A percentile compares a stretch with the other conserved stretches of the same genome.
Evolutionary conservation across 129 eudicot species (phyloP).

Genomic region (Centaurea solstitialis): DNA sequence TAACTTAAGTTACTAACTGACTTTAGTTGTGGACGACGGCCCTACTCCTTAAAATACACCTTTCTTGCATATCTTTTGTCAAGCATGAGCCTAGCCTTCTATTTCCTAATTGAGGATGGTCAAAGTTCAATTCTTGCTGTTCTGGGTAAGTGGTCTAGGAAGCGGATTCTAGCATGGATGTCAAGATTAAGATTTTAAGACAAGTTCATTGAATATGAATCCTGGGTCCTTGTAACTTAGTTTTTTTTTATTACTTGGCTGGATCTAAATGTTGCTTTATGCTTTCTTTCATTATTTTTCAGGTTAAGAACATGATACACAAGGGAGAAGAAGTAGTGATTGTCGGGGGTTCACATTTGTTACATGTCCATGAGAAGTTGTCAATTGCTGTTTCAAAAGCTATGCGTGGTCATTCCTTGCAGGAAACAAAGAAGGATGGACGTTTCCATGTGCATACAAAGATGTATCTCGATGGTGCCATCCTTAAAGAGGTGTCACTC

Average conservation of each 20-base stretch:
- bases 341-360: constrained; percentile 84
- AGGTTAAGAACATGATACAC: constrained; percentile 93
- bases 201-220: not conserved
- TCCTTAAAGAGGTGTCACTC: constrained; percentile 73
- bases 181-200: not conserved
- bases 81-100: not conserved
- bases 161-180: not conserved
- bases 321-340: constrained; percentile 90
- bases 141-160: not conserved
- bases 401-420: constrained; percentile 89
- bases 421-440: constrained; percentile 88
- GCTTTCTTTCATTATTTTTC: constrained; percentile 19
- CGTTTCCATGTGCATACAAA: constrained; percentile 84
- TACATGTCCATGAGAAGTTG: constrained; percentile 92
- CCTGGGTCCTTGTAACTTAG: not conserved
- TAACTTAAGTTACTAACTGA: not conserved
- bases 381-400: constrained; percentile 98
- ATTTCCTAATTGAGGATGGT: not conserved
- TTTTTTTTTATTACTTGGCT: not conserved
- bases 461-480: constrained; percentile 79
- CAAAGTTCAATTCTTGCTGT: not conserved
- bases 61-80: not conserved
- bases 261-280: not conserved
- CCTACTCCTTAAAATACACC: not conserved
- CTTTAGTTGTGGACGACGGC: not conserved